Conservation (phyloP, 345 rosid genomes). For the Jatropha curcas region DNA sequence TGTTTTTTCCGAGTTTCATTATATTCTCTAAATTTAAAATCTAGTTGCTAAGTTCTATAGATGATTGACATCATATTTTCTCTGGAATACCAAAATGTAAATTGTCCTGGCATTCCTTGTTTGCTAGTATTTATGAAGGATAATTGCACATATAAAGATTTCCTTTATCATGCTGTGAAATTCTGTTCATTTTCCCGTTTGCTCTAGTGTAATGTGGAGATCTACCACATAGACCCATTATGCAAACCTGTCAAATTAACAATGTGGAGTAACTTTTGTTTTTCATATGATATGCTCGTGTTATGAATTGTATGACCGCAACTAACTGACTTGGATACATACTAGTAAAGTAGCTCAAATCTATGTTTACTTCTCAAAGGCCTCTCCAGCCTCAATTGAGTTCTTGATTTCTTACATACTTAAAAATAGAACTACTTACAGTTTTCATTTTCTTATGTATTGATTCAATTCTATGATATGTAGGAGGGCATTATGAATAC, state of each 20-base stretch:
- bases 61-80: neutral
- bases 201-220: neutral
- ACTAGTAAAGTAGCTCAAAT: neutral
- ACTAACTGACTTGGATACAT: neutral
- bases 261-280: neutral
- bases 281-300: neutral
- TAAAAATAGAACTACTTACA: neutral
- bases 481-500: slow-evolving; percentile 89
- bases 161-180: neutral
- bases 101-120: neutral
- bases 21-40: neutral
- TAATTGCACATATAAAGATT: neutral
- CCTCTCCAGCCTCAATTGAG: neutral
- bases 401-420: neutral
- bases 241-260: neutral
- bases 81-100: neutral
- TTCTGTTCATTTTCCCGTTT: neutral
- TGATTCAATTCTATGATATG: slow-evolving; percentile 27
- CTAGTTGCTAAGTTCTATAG: neutral
- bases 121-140: neutral
- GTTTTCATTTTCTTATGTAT: neutral
- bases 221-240: neutral
- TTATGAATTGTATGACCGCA: neutral
- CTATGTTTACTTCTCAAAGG: neutral
- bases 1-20: neutral